Evolutionary conservation across 2,329 filamentous ascomycete species (phyloP), one percentile per base, ranked within the genome.

Genomic region (Cladosporium sp.): DNA sequence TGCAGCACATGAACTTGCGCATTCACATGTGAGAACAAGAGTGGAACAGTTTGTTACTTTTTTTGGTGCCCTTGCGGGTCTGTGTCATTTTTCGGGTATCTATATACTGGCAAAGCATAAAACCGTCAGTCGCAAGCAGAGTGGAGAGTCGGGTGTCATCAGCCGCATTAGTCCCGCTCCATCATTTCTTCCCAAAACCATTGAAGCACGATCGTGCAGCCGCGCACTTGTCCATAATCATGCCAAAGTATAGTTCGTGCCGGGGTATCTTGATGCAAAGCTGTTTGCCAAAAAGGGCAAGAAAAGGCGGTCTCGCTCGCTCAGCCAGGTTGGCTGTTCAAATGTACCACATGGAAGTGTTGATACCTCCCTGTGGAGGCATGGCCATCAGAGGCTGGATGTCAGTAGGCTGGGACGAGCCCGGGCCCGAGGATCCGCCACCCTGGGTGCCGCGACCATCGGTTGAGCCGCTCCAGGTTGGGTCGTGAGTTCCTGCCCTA

Each of bases 401-500:
- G 38, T 65, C 64, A 6, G 50, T 28, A 2, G 64, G 60, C 51
- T 62, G 62, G 51, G 63, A 61, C 5, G 62, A 55, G 22, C 47
- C 59, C 11, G 38, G 50, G n/a, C 36, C 58, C 1, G 58, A 59
- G 15, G 64, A 55, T 1, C 61, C 55, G 15, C 50, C 60, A 20
- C 59, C 63, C 17, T 67, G 65, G 20, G 55, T 64, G 39, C 61
- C 63, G 12, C 34, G 17, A 5, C 54, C 54, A 11, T 56, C 54
- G 11, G 54, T 56, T 0, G 40, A 47, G 3, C 42, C 52, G 1
- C 3, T 3, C 65, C 71, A 74, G 28, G 72, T 71, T 62, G 82
- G 78, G 67, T 93, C 87, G 64, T 99, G 94, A 3, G 86, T 80
- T 56, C 86, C 86, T 19, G 90, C 91, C 51, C 94, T 89, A 59